Evolutionary conservation across 164 flowering plant genomes (phyloP).

Genomic region (Litsea cubeba): DNA sequence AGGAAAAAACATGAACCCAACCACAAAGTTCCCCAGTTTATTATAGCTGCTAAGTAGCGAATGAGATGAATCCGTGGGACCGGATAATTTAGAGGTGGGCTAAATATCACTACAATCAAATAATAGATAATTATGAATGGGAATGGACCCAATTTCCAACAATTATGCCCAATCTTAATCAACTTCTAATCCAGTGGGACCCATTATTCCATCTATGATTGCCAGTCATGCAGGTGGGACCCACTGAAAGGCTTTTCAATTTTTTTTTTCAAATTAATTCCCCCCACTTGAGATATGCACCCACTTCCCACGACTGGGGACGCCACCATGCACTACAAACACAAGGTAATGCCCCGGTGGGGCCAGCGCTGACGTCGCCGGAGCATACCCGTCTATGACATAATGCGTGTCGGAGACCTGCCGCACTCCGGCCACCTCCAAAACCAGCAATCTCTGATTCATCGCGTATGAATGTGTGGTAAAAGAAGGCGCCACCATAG

Average conservation of each 20-base stretch:
- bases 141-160: too few species aligned
- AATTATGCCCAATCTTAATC: too few species aligned
- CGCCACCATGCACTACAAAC: slow-evolving; percentile 45
- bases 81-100: too few species aligned
- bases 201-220: too few species aligned
- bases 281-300: slow-evolving; percentile 21
- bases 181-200: too few species aligned
- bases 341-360: slow-evolving; percentile 56
- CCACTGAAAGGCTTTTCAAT: too few species aligned
- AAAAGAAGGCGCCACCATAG: slow-evolving; percentile 61
- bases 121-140: too few species aligned
- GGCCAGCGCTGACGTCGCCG: slow-evolving; percentile 32
- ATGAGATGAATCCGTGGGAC: too few species aligned
- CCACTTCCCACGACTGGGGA: slow-evolving; percentile 58
- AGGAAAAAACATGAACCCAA: too few species aligned
- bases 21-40: too few species aligned
- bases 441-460: slow-evolving; percentile 47
- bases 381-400: slow-evolving; percentile 19
- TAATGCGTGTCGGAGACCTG: slow-evolving; percentile 6
- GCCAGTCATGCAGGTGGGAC: too few species aligned
- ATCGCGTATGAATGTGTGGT: slow-evolving; percentile 52
- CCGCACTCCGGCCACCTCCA: slow-evolving; percentile 6
- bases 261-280: background rate
- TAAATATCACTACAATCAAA: too few species aligned
- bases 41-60: fast-evolving